Evolutionary conservation across 306 rosid species (phyloP).

Genomic region (Cicer bijugum): DNA sequence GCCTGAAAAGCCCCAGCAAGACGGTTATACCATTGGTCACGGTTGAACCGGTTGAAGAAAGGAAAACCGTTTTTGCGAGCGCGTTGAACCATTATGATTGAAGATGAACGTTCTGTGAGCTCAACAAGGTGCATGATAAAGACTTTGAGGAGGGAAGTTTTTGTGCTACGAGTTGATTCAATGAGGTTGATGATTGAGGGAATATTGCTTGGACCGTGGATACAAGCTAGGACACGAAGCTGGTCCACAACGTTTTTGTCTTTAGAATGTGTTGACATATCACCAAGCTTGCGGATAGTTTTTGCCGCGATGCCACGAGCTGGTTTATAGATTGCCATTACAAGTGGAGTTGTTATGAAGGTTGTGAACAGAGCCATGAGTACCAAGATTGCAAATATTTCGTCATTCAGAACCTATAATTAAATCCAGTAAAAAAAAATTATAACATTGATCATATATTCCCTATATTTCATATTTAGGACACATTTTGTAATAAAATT

Average conservation of each 20-base stretch:
- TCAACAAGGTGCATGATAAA: slow-evolving; percentile 82
- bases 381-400: slow-evolving; percentile 79
- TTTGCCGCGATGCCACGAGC: slow-evolving; percentile 48
- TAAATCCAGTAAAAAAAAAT: neutral
- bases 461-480: neutral
- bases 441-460: neutral
- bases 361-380: slow-evolving; percentile 92
- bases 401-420: slow-evolving; percentile 76
- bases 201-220: slow-evolving; percentile 67
- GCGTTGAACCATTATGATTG: slow-evolving; percentile 71
- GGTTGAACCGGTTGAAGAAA: slow-evolving; percentile 55
- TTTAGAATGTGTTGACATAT: slow-evolving; percentile 43
- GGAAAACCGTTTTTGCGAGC: slow-evolving; percentile 76
- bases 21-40: slow-evolving; percentile 54
- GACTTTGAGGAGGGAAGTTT: slow-evolving; percentile 54
- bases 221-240: slow-evolving; percentile 73
- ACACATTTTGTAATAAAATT: no score
- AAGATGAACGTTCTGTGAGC: slow-evolving; percentile 76
- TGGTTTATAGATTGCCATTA: slow-evolving; percentile 76
- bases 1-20: slow-evolving; percentile 64
- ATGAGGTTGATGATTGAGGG: slow-evolving; percentile 59
- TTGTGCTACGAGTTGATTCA: slow-evolving; percentile 64
- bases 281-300: slow-evolving; percentile 57
- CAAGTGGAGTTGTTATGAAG: slow-evolving; percentile 81
- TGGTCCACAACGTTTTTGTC: slow-evolving; percentile 23